Evolutionary conservation across 2,329 filamentous ascomycete genomes (phyloP), one percentile per base, ranked within the genome.

Genomic region (Grosmannia serpens): DNA sequence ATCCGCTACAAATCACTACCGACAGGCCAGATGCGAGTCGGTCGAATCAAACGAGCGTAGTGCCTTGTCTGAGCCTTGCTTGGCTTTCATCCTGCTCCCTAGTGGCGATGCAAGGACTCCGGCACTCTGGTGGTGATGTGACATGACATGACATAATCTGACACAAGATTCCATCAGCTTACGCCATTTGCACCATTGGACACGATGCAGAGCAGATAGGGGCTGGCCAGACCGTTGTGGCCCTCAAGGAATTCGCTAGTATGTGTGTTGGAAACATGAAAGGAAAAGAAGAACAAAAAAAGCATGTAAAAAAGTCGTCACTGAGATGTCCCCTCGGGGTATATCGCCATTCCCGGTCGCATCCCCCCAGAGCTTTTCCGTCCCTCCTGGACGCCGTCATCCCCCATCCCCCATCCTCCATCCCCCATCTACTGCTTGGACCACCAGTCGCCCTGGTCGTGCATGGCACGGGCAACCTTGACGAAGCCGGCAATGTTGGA

Each of bases 401-500:
- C 49, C 13, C 29, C 13, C 1, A 51, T 51, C 13, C 15, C 31
- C 29, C 51, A n/a, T 33, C 61, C 62, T 64, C 31, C 27, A 46
- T 29, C 20, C 35, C 31, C n/a, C 26, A 29, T 29, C 59, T 62
- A 65, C 53, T 58, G 51, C 63, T 65, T 65, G 59, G 64, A 61
- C 81, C 81, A 97, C 92, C 91, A 97, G 75, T 97, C 92, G 69
- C 94, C 94, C 76, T 96, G 92, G 74, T 95, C 90, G 71, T 87
- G 83, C 92, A 97, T 97, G 69, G 94, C 92, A 67, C 84, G 82
- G 56, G 87, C 91, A 58, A 97, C 92, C 86, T 97, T 99, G 75
- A 88, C 87, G 79, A 96, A 97, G 60, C 94, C 94, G 61, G 94
- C 94, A 77, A 99, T 96, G 78, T 97, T 97, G 79, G 86, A 89